Evolutionary conservation across 2,329 filamentous ascomycete genomes (phyloP).

Genomic region (Cladosporium sphaerospermum): DNA sequence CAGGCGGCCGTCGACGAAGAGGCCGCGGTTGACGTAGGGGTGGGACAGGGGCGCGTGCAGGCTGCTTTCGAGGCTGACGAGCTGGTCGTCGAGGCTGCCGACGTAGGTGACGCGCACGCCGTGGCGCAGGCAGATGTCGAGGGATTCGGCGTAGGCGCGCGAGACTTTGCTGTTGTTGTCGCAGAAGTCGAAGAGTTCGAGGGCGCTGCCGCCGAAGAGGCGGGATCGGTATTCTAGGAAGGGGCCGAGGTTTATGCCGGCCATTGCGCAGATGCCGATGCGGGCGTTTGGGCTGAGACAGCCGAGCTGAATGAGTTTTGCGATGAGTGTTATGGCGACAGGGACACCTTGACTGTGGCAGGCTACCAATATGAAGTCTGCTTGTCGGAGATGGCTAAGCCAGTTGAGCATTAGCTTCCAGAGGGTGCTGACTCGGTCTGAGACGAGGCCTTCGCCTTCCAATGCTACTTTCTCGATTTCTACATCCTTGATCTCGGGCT

Average conservation of each 20-base stretch:
- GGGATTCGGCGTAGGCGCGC: slow-evolving; percentile 68
- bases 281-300: slow-evolving; percentile 64
- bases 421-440: slow-evolving; percentile 79
- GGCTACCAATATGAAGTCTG: slow-evolving; percentile 85
- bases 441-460: slow-evolving; percentile 89
- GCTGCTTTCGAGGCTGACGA: slow-evolving; percentile 90
- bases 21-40: slow-evolving; percentile 90
- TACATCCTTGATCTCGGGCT: slow-evolving; percentile 58
- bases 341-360: slow-evolving; percentile 96
- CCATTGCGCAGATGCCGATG: slow-evolving; percentile 82
- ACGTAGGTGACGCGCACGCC: slow-evolving; percentile 81
- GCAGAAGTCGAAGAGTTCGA: slow-evolving; percentile 90
- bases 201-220: slow-evolving; percentile 83
- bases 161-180: slow-evolving; percentile 76
- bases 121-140: slow-evolving; percentile 68
- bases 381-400: slow-evolving; percentile 81
- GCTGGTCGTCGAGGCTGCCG: slow-evolving; percentile 93
- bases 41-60: slow-evolving; percentile 80
- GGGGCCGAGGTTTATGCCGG: slow-evolving; percentile 86
- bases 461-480: slow-evolving; percentile 91
- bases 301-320: slow-evolving; percentile 85
- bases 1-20: slow-evolving; percentile 87
- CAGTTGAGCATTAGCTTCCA: slow-evolving; percentile 94
- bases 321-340: slow-evolving; percentile 84
- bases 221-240: slow-evolving; percentile 88